These are phyloP conservation scores for Pichia sp. DNA, from an alignment of 1,139 yeast genomes.

Conservation along the genomic window DNA sequence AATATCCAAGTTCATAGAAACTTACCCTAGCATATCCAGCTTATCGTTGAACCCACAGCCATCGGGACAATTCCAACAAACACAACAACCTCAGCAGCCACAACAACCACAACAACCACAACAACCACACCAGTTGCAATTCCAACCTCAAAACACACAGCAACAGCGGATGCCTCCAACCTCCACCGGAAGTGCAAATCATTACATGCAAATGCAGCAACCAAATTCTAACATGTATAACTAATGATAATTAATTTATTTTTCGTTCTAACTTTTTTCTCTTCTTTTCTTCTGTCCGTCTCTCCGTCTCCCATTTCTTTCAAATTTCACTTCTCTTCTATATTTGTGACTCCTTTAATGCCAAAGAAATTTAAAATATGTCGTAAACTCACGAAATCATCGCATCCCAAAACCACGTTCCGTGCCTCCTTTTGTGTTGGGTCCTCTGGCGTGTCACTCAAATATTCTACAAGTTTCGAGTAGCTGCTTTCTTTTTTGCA, in stretches of 20 bases:
- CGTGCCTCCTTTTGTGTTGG: background rate
- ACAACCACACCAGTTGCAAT: background rate
- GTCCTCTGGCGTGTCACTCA: background rate
- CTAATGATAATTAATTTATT: background rate
- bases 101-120: background rate
- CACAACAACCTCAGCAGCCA: too few relatives aligned
- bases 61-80: background rate
- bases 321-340: background rate
- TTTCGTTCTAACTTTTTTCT: background rate
- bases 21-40: conserved; percentile 19
- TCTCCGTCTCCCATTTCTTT: background rate
- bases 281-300: background rate
- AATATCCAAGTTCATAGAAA: conserved; percentile 16
- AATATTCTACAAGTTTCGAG: background rate
- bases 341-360: background rate
- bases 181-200: conserved; percentile 14
- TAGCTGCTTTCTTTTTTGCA: background rate
- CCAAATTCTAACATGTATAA: conserved; percentile 9
- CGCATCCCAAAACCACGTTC: background rate
- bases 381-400: background rate
- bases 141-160: conserved; percentile 1
- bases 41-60: conserved; percentile 5
- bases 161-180: conserved; percentile 5
- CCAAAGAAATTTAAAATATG: background rate
- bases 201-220: conserved; percentile 10